Base-by-base conservation (phyloP, 106 monocot genomes). In the Allium cepa region DNA sequence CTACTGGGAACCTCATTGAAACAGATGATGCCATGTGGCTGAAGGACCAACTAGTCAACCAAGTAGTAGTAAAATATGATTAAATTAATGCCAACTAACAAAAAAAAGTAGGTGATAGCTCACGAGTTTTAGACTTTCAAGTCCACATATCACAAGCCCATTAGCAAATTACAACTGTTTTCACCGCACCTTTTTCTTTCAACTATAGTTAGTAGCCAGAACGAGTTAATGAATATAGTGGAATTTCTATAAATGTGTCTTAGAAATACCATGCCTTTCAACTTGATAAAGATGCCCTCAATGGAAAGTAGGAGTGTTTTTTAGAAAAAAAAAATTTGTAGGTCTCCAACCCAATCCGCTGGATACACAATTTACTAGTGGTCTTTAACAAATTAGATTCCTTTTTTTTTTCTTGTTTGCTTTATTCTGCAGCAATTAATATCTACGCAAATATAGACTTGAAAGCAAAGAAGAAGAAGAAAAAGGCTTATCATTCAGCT, bases 1-100 rank as follows among this genome's bases (percentile, higher is more conserved):
- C 10, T 4, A 49, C 4, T 26, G 8, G 46, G 14, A 64, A 10
- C 48, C 49, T 64, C 47, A 49, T 64, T 1, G 64, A 18, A 14
- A 36, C 22, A 50, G 64, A 16, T 72, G 50, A 65, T 63, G 70
- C 63, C 71, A 75, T 17, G 63, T 58, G 58, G 64, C 26, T 69
- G 14, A 60, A 78, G 9, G 9, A 75, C 53, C 70, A 64, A 48
- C 49, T 8, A 26, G 70, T 71, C 67, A 83, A 83, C 62, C 67
- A 71, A 59, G 36, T 59, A 52, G 47, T 26, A 49, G 18, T 10
- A 67, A 2, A 27, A 59, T 27, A 53, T 36, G 57, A 58, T 27
- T 15, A 65, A 84, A 11, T 80, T 63, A 84, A 77, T 79, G 74
- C 80, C 80, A 84, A 74, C 84, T 52, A 84, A 59, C 64, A 49